These are phyloP conservation scores for Ramaria rubella DNA, from an alignment of 768 basidiomycete species.

Conservation along the genomic window DNA sequence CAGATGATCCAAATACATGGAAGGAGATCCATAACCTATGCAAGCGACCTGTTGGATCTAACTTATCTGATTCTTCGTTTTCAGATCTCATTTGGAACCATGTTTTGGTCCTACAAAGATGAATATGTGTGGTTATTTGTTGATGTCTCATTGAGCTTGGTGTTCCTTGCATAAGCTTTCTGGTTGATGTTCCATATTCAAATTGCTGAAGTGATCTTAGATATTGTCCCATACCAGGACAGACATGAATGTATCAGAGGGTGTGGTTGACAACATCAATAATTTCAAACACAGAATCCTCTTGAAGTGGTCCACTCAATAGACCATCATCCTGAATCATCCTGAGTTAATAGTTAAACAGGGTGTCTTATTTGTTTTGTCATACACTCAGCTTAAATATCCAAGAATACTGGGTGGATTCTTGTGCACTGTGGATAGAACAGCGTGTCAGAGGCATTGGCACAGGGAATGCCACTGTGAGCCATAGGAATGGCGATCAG, in stretches of 20 bases:
- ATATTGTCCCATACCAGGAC: constrained; percentile 17
- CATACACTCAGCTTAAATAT: background rate
- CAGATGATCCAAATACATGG: constrained; percentile 13
- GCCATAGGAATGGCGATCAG: background rate
- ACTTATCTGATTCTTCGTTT: background rate
- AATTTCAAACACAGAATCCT: constrained; percentile 16
- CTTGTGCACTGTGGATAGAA: constrained; percentile 23
- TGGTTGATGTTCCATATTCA: background rate
- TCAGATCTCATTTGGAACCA: constrained; percentile 21
- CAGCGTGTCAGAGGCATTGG: constrained; percentile 20
- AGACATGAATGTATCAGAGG: constrained; percentile 13
- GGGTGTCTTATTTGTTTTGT: background rate
- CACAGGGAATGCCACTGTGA: constrained; percentile 18
- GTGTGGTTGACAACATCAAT: constrained; percentile 12
- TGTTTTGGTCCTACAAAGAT: constrained; percentile 16
- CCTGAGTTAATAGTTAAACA: constrained; percentile 12
- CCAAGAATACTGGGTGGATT: constrained; percentile 21
- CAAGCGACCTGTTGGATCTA: constrained; percentile 1
- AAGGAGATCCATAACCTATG: constrained; percentile 17
- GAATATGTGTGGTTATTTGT: constrained; percentile 18
- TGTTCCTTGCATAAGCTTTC: constrained; percentile 18
- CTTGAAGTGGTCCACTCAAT: constrained; percentile 21
- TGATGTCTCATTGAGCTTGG: constrained; percentile 18
- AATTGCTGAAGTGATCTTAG: constrained; percentile 4
- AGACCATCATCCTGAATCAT: constrained; percentile 20